Conservation (phyloP, 2,329 filamentous ascomycete species). For the Aureobasidium leucospermi region DNA sequence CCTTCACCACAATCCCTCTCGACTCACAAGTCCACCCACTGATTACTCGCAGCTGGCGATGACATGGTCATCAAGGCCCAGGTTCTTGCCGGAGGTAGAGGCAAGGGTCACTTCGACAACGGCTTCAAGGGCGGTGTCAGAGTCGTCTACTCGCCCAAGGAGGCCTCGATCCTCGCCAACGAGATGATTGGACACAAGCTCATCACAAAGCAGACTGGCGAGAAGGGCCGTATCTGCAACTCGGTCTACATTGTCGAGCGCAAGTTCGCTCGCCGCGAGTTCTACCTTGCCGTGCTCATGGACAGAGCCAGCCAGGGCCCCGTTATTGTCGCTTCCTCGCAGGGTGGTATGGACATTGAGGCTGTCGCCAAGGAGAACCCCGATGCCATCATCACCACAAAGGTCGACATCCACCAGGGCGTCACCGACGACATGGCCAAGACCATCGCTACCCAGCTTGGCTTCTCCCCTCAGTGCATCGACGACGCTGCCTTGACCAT, state of each 20-base stretch:
- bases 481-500: constrained; percentile 93
- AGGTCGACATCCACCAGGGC: constrained; percentile 86
- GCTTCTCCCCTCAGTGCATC: constrained; percentile 96
- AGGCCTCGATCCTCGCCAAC: constrained; percentile 93
- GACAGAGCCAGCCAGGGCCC: constrained; percentile 85
- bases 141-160: constrained; percentile 95
- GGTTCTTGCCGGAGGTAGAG: constrained; percentile 93
- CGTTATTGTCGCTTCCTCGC: constrained; percentile 94
- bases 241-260: constrained; percentile 98
- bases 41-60: constrained; percentile 53
- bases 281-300: constrained; percentile 98
- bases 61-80: constrained; percentile 99
- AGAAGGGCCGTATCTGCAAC: constrained; percentile 87
- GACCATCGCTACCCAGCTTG: constrained; percentile 82
- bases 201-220: constrained; percentile 98
- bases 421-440: constrained; percentile 93
- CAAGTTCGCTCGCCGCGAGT: constrained; percentile 98
- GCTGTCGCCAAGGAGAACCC: constrained; percentile 96
- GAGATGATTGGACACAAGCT: constrained; percentile 99
- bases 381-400: constrained; percentile 88
- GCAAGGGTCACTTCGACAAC: constrained; percentile 97
- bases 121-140: constrained; percentile 97
- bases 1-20: constrained; percentile 16
- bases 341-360: constrained; percentile 99
- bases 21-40: constrained; percentile 18